Percentiles rank a stretch among this genome's conserved stretches.
phyloP scores from a whole-genome alignment of 2,329 filamentous ascomycete species.

The Epicoccum sorghinum region DNA sequence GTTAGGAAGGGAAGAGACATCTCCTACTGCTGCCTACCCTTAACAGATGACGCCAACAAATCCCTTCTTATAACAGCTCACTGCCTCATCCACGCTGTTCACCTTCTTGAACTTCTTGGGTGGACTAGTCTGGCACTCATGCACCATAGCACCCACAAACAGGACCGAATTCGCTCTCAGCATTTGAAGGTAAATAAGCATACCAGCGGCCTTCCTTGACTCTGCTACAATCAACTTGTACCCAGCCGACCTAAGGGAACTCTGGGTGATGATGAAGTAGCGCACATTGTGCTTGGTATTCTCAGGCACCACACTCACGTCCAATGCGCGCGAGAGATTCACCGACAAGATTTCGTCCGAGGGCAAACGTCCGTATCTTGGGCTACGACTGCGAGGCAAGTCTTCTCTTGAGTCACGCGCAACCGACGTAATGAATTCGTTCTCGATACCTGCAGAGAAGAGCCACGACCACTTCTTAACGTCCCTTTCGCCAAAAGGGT shows the following conservation, averaged over 20 bases:
- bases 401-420: conserved; percentile 1
- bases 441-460: conserved; percentile 23
- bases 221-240: conserved; percentile 29
- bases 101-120: conserved; percentile 24
- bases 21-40: not conserved
- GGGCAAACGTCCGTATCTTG: conserved; percentile 15
- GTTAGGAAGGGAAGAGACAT: too few relatives aligned
- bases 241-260: conserved; percentile 10
- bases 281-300: conserved; percentile 15
- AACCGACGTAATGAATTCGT: conserved; percentile 16
- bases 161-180: conserved; percentile 26
- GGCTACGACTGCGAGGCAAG: conserved; percentile 10
- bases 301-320: conserved; percentile 24
- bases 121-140: conserved; percentile 9
- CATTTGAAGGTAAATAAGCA: conserved; percentile 30
- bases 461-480: conserved; percentile 34
- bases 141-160: conserved; percentile 29
- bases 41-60: conserved; percentile 28
- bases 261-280: conserved; percentile 28
- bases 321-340: conserved; percentile 30
- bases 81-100: conserved; percentile 25
- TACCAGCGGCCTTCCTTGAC: conserved; percentile 32
- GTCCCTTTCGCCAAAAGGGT: conserved; percentile 32
- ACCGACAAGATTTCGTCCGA: conserved; percentile 18
- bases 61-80: conserved; percentile 14